phyloP scores from a whole-genome alignment of 768 basidiomycete genomes.

The Tricholoma saponaceum region DNA sequence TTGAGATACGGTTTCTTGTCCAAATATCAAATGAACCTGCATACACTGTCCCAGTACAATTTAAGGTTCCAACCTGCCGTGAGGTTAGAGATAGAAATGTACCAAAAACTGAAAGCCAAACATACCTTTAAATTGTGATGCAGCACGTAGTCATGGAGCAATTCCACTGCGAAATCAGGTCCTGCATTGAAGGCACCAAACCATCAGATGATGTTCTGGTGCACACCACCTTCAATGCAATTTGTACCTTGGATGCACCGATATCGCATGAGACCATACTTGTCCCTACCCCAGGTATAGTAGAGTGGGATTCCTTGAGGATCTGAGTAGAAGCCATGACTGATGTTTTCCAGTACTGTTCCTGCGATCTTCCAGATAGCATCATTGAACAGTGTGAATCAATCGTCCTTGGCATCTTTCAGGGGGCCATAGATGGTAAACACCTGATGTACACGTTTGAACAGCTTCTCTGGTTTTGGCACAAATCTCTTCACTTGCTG shows the following conservation, averaged over 20 bases:
- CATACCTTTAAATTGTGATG: not conserved
- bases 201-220: conserved; percentile 2
- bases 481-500: not conserved
- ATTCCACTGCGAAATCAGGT: not conserved
- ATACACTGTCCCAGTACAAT: too few species aligned
- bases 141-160: not conserved
- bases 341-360: not conserved
- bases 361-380: not conserved
- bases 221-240: not conserved
- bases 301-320: not conserved
- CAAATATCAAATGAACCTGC: not conserved
- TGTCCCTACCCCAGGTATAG: not conserved
- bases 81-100: too few species aligned
- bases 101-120: not conserved
- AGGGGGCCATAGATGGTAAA: not conserved
- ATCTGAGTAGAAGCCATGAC: not conserved
- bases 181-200: not conserved
- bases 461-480: not conserved
- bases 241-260: not conserved
- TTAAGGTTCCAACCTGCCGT: not conserved
- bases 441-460: too few species aligned
- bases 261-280: not conserved
- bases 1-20: not conserved
- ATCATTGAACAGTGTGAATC: not conserved
- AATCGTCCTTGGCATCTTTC: not conserved